Percentiles rank a stretch among this genome's conserved stretches.
Conservation (phyloP, 805 yeast species). For the Cyberlindnera veronae region DNA sequence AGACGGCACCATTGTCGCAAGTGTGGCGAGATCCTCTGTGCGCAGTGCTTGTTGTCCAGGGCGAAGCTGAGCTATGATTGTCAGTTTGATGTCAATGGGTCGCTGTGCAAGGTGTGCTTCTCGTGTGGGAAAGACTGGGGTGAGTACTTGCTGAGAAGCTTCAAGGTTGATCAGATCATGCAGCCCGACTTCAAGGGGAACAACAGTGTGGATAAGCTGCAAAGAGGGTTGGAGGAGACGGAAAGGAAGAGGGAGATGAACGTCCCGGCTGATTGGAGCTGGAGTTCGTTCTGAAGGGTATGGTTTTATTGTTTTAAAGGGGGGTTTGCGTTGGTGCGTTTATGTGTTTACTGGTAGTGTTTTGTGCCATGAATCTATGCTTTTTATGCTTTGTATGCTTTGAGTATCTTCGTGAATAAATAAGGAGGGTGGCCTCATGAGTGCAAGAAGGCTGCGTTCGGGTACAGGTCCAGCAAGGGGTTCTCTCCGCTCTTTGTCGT, state of each 20-base stretch:
- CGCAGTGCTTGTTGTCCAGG: conserved; percentile 50
- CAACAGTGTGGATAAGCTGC: not conserved
- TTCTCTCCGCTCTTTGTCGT: conserved; percentile 75
- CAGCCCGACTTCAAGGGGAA: conserved; percentile 16
- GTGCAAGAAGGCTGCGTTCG: conserved; percentile 45
- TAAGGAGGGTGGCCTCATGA: conserved; percentile 4
- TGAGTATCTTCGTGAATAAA: too few species aligned
- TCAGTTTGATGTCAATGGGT: conserved; percentile 54
- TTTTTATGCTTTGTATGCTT: too few species aligned
- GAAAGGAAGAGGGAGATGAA: conserved; percentile 15
- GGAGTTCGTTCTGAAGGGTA: conserved; percentile 49
- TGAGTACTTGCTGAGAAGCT: conserved; percentile 31
- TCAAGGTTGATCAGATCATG: conserved; percentile 18
- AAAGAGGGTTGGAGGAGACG: not conserved
- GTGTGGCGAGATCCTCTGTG: conserved; percentile 69
- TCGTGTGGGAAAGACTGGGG: conserved; percentile 52
- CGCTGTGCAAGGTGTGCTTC: conserved; percentile 56
- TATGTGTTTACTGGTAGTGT: too few species aligned
- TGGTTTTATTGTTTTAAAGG: not conserved
- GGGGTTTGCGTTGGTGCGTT: too few species aligned
- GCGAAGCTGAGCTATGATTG: conserved; percentile 37
- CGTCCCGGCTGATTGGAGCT: conserved; percentile 65
- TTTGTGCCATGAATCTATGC: too few species aligned
- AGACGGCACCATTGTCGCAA: conserved; percentile 71
- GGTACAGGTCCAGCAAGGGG: conserved; percentile 76